These are phyloP conservation scores for Coemansia sp. DNA, from an alignment of 192 early-diverging fungal genomes.

Conservation along the genomic window DNA sequence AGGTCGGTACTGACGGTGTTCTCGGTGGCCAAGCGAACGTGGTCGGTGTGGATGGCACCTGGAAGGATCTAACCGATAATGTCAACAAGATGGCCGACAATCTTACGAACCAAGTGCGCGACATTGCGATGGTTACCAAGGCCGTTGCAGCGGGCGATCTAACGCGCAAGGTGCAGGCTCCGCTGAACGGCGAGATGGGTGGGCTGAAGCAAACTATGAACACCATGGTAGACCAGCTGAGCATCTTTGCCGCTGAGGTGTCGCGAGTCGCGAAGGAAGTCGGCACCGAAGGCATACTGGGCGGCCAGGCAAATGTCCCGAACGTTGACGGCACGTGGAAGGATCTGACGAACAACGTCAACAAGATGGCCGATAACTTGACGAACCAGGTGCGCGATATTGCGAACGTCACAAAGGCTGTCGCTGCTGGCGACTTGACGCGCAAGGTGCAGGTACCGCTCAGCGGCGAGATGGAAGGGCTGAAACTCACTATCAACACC, in stretches of 20 bases:
- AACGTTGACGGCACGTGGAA: slow-evolving; percentile 63
- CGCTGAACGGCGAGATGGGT: slow-evolving; percentile 54
- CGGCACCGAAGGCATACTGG: slow-evolving; percentile 63
- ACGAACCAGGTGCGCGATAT: slow-evolving; percentile 15
- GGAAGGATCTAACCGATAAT: slow-evolving; percentile 60
- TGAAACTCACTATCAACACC: slow-evolving; percentile 53
- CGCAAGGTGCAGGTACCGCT: slow-evolving; percentile 10
- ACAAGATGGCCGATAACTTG: slow-evolving; percentile 9
- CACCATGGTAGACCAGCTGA: slow-evolving; percentile 53
- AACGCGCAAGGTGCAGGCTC: slow-evolving; percentile 18
- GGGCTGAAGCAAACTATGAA: slow-evolving; percentile 62
- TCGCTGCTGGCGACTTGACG: slow-evolving; percentile 9
- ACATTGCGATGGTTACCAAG: slow-evolving; percentile 55
- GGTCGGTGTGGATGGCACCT: slow-evolving; percentile 55
- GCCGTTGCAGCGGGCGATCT: slow-evolving; percentile 56
- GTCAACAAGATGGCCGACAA: slow-evolving; percentile 65
- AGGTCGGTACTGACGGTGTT: slow-evolving; percentile 61
- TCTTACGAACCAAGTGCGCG: slow-evolving; percentile 58
- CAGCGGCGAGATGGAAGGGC: neutral
- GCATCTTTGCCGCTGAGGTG: slow-evolving; percentile 55
- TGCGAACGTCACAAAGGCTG: slow-evolving; percentile 9
- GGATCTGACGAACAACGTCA: slow-evolving; percentile 27
- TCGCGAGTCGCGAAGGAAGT: slow-evolving; percentile 68
- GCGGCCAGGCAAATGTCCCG: slow-evolving; percentile 60
- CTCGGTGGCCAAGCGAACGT: slow-evolving; percentile 56